These are phyloP conservation scores for Cladophialophora psammophila DNA, from an alignment of 2,329 filamentous ascomycete species.

Conservation along the genomic window DNA sequence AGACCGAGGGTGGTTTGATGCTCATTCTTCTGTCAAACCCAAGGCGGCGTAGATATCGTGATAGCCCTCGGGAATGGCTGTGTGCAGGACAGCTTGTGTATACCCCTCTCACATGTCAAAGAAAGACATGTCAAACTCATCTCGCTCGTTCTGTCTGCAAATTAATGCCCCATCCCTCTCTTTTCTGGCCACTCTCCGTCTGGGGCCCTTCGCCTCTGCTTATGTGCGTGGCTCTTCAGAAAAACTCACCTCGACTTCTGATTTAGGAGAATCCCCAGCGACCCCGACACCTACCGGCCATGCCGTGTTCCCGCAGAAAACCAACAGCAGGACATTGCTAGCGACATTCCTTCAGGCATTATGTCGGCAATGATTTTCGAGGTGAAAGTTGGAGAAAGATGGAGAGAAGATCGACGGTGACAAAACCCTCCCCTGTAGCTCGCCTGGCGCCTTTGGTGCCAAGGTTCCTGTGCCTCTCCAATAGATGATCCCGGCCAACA, in stretches of 20 bases:
- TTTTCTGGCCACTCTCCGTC: slow-evolving; percentile 1
- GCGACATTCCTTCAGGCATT: background rate
- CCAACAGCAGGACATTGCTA: background rate
- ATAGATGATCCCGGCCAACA: background rate
- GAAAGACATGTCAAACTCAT: background rate
- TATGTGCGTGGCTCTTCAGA: background rate
- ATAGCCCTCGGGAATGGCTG: background rate
- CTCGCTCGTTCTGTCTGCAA: background rate
- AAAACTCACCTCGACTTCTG: slow-evolving; percentile 1
- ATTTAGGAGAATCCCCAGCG: background rate
- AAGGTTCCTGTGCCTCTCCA: background rate
- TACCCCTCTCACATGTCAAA: background rate
- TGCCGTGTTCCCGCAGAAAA: background rate
- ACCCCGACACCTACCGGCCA: background rate
- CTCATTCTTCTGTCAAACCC: background rate
- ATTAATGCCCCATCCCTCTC: background rate
- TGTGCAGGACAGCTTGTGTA: background rate
- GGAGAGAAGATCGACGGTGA: slow-evolving; percentile 5
- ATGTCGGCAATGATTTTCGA: slow-evolving; percentile 15
- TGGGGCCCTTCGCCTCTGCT: background rate
- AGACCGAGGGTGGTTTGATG: slow-evolving; percentile 1
- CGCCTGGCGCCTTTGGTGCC: background rate
- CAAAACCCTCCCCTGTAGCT: background rate
- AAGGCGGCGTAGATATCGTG: background rate
- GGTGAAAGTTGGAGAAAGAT: slow-evolving; percentile 11